phyloP scores from a whole-genome alignment of 2,329 filamentous ascomycete species.

The Simplicillium aogashimaense region DNA sequence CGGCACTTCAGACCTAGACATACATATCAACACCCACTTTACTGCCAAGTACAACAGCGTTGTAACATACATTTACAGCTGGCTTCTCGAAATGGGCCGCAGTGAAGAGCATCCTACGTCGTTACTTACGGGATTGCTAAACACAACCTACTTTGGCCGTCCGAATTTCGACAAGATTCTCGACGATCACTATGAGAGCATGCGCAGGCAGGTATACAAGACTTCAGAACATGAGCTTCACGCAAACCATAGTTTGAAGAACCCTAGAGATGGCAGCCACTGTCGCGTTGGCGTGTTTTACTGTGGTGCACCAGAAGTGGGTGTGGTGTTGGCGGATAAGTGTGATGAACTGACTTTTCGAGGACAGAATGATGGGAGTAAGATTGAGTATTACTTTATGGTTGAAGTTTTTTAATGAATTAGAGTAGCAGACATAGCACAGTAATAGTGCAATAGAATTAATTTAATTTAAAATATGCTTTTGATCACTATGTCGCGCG shows the following conservation, averaged over 20 bases:
- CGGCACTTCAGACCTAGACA: constrained; percentile 31
- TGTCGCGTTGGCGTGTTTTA: constrained; percentile 46
- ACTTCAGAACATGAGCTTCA: not conserved
- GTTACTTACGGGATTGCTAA: constrained; percentile 42
- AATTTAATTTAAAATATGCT: too few species aligned
- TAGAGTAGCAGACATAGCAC: too few species aligned
- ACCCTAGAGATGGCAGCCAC: constrained; percentile 9
- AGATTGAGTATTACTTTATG: constrained; percentile 46
- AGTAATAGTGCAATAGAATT: too few species aligned
- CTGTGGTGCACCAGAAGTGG: constrained; percentile 45
- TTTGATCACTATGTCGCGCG: too few species aligned
- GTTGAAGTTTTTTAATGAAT: constrained; percentile 20
- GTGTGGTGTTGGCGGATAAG: constrained; percentile 43
- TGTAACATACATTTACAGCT: constrained; percentile 44
- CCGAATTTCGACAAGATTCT: constrained; percentile 44
- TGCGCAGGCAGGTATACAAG: constrained; percentile 23
- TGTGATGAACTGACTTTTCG: constrained; percentile 39
- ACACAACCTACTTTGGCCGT: constrained; percentile 42
- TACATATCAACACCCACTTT: constrained; percentile 46
- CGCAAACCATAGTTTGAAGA: not conserved
- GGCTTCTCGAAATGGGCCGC: constrained; percentile 45
- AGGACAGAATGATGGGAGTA: constrained; percentile 38
- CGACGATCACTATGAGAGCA: constrained; percentile 42
- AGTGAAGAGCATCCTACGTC: constrained; percentile 39
- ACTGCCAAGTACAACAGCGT: constrained; percentile 44